Evolutionary conservation across 2,329 filamentous ascomycete genomes (phyloP), one percentile per base, ranked within the genome.

Genomic region (Botrytis porri): DNA sequence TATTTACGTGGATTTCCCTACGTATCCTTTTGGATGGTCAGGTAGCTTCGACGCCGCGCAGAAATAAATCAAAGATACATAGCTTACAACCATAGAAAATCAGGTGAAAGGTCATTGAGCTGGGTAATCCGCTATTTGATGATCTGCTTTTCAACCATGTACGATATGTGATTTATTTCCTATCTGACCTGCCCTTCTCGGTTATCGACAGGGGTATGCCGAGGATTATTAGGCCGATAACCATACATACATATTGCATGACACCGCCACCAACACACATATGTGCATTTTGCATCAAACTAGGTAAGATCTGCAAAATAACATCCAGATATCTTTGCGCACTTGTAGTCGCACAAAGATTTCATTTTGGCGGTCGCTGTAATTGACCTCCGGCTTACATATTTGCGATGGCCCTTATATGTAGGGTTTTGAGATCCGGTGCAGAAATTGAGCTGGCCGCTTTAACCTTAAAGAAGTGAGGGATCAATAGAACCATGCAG

Each of bases 261-360:
- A 6, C 59, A 65, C 48, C n/a, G 41, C 63, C 63, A 65, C 63
- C 41, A 65, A 65, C 37, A 32, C 20, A 65, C 45, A 51, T 51
- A 51, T 43, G 5, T 48, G 9, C 22, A 48, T 18, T 45, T 45
- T 18, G 29, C 16, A 59, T 59, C 2, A 32, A 59, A 35, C n/a
- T 22, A 18, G 57, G 57, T 10, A 59, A 59, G 57, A 59, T 32
- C 57, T 59, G 57, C 29, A 35, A 10, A 35, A 35, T 4, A 51
- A 51, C 45, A 25, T n/a, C 22, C 22, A 51, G 22, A n/a, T n/a
- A 51, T 10, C 22, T 22, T 51, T 51, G 45, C 4, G 10, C 22
- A 25, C 45, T 51, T 51, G 45, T 51, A 51, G 10, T n/a, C 10
- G 10, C 4, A 22, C 45, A 51, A 25, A 14, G 1, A 22, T 25